Evolutionary conservation across 176 grass and related monocot genomes (phyloP), one percentile per base, ranked within the genome.

Genomic region (Thinopyrum elongatum): DNA sequence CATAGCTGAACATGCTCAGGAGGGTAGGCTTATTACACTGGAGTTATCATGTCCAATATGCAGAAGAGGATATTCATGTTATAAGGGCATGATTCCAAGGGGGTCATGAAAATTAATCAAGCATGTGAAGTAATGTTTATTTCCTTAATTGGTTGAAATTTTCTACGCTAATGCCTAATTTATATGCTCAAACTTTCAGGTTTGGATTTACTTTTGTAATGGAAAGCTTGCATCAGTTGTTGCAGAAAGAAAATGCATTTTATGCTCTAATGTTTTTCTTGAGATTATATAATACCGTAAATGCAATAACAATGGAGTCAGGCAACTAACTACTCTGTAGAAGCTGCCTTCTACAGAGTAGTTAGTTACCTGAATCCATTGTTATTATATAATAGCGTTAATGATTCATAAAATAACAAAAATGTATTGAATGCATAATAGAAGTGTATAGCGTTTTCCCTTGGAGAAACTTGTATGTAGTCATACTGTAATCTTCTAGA

Each of bases 221-320:
- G 70, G 93, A 90, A 89, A 73, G 70, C 53, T 80, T 98, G 25
- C 91, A 95, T 74, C 74, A 51, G 39, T 81, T 98, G 36, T 74
- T 98, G 66, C 88, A 86, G 47, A 98, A 92, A 72, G 93, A 92
- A 80, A 87, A 84, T 93, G 95, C 95, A 95, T 42, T 42, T 42
- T 42, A 42, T 42, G 41, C 41, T 42, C 41, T 42, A 42, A 42
- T 42, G 41, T 11, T 42, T 12, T 41, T 42, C 3, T 12, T 35
- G 36, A 42, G 10, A 42, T 42, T 3, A 42, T 42, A 42, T 42
- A 42, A 42, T 42, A 12, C 1, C 3, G 3, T 11, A 42, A 42
- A 42, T 42, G 2, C 41, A 42, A 42, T 42, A 42, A 42, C 10
- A 42, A 42, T 42, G 41, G 41, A 42, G 10, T 42, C 41, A 42